Base-by-base conservation (phyloP, 768 basidiomycete species). In the Termitomyces sp. region DNA sequence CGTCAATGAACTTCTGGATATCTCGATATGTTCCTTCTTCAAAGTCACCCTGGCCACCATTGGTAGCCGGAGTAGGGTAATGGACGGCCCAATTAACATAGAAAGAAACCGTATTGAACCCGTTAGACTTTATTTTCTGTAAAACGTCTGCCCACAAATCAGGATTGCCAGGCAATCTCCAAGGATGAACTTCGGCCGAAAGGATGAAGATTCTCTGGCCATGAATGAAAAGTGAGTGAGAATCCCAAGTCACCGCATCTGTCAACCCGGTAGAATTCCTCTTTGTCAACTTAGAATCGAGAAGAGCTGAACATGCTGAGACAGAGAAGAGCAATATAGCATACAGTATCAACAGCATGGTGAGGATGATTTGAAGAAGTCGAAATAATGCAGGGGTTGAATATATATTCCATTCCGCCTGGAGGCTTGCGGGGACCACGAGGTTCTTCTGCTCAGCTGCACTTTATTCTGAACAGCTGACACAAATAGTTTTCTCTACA, bases 101-200 rank as follows among this genome's bases (percentile, higher is more conserved):
- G 66, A 80, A 81, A 2, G 81, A 83, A 40, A 86, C 78, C 5
- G 80, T 75, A 56, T 84, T 84, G 69, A 84, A 81, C 5, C 83
- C 83, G 57, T 80, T 78, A 23, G 84, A 77, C 58, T 81, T 84
- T 52, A 84, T 67, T 60, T 86, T 87, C 59, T 86, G 75, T 43
- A 86, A 78, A 49, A 87, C 68, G 60, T 86, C 86, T 13, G 70
- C 68, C 81, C 82, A 83, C 20, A 83, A 65, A 48, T 76, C 70
- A 3, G 80, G 80, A 52, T 76, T 75, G 0, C 76, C 77, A 3
- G 78, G 78, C 0, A 79, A 59, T 58, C 84, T 73, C 77, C 81
- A 85, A 15, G 85, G 78, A 61, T 86, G 84, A 51, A 84, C 70
- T 64, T 87, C 85, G 25, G 84, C 85, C 10, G 80, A 80, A 36